Percentiles rank a stretch among this genome's conserved stretches.
phyloP scores from a whole-genome alignment of 2,329 filamentous ascomycete species.

The Talaromyces pinophilus region DNA sequence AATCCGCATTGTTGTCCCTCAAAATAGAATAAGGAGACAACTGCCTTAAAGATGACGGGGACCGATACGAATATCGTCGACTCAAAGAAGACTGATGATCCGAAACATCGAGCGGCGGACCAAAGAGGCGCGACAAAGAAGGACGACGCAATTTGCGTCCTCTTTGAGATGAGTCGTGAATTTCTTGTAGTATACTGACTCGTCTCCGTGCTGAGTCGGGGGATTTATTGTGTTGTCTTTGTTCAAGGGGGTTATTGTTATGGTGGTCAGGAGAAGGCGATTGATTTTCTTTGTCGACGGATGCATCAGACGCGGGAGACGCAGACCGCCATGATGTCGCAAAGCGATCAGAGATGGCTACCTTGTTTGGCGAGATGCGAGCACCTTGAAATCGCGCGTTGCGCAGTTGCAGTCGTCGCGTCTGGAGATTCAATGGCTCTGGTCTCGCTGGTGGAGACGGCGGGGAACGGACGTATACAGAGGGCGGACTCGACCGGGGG shows the following conservation, averaged over 20 bases:
- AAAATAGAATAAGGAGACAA: constrained; percentile 18
- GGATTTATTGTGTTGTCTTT: not conserved
- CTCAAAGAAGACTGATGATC: not conserved
- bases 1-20: constrained; percentile 9
- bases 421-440: constrained; percentile 31
- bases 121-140: constrained; percentile 25
- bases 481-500: constrained; percentile 16
- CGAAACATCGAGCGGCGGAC: constrained; percentile 13
- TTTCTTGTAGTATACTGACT: constrained; percentile 35
- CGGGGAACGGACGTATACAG: constrained; percentile 23
- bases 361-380: constrained; percentile 27
- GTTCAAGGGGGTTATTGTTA: not conserved
- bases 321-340: constrained; percentile 27
- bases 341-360: constrained; percentile 27
- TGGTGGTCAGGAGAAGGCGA: not conserved
- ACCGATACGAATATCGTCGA: not conserved
- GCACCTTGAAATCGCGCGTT: constrained; percentile 34
- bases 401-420: constrained; percentile 32
- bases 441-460: constrained; percentile 24
- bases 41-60: not conserved
- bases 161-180: constrained; percentile 32
- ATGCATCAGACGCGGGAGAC: constrained; percentile 26
- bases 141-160: constrained; percentile 26
- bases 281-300: constrained; percentile 18
- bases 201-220: constrained; percentile 24